Percentiles rank a stretch among this genome's conserved stretches.
Conservation (phyloP, 2,329 filamentous ascomycete genomes). For the Aspergillus ruber region DNA sequence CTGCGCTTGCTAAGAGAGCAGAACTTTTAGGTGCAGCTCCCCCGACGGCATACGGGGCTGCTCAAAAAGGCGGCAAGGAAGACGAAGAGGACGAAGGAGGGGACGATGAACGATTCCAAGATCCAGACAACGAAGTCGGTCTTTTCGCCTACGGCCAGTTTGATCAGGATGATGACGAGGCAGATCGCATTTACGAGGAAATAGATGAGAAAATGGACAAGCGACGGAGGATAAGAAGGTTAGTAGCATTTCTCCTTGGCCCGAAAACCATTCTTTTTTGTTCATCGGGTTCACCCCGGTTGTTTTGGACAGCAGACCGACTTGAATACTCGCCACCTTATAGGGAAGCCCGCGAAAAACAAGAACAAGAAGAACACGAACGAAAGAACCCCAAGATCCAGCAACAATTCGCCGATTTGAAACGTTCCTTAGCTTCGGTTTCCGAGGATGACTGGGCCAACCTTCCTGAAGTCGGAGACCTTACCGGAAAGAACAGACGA, state of each 20-base stretch:
- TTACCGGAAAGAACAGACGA: conserved; percentile 88
- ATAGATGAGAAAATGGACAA: conserved; percentile 97
- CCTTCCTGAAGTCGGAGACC: conserved; percentile 89
- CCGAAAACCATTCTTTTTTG: conserved; percentile 42
- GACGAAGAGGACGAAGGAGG: conserved; percentile 64
- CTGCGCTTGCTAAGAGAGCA: conserved; percentile 89
- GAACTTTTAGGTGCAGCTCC: conserved; percentile 69
- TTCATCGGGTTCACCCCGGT: conserved; percentile 58
- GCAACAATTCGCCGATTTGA: conserved; percentile 93
- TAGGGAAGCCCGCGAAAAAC: conserved; percentile 89
- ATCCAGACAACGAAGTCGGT: conserved; percentile 94
- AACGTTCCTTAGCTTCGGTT: conserved; percentile 79
- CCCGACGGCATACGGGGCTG: conserved; percentile 67
- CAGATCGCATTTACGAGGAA: conserved; percentile 89
- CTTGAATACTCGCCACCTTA: conserved; percentile 51
- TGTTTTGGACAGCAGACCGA: conserved; percentile 72
- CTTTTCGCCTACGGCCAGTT: conserved; percentile 93
- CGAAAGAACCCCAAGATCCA: conserved; percentile 97
- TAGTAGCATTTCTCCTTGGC: conserved; percentile 42
- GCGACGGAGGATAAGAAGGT: conserved; percentile 79
- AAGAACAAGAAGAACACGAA: conserved; percentile 92
- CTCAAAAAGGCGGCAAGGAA: conserved; percentile 56
- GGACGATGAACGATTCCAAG: conserved; percentile 78
- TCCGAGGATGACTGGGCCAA: conserved; percentile 96
- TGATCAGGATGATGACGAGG: conserved; percentile 96